Evolutionary conservation across 2,329 filamentous ascomycete genomes (phyloP).

Genomic region (Boeremia exigua): DNA sequence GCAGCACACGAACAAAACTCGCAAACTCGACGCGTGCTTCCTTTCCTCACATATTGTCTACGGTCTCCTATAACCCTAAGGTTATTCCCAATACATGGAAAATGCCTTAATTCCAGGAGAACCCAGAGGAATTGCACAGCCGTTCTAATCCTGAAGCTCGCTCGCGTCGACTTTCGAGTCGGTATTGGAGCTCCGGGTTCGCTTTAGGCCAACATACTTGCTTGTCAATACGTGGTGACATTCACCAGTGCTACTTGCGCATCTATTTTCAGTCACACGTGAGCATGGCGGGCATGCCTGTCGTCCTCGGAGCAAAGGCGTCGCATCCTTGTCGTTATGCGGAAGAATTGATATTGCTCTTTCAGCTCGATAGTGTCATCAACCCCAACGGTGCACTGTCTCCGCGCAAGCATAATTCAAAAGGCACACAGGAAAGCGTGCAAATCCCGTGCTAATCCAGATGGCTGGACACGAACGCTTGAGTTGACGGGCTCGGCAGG

Average conservation of each 20-base stretch:
- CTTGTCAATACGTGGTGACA: conserved; percentile 7
- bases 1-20: conserved; percentile 12
- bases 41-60: conserved; percentile 39
- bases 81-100: conserved; percentile 36
- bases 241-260: background rate
- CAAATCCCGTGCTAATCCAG: conserved; percentile 9
- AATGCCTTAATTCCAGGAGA: conserved; percentile 37
- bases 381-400: background rate
- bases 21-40: conserved; percentile 12
- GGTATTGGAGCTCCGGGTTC: conserved; percentile 48
- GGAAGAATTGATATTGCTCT: background rate
- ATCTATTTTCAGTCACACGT: conserved; percentile 4
- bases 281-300: conserved; percentile 1
- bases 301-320: conserved; percentile 12
- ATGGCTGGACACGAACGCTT: conserved; percentile 13
- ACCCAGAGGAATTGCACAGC: conserved; percentile 47
- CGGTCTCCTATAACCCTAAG: conserved; percentile 37
- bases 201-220: conserved; percentile 49
- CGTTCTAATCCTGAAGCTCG: conserved; percentile 50
- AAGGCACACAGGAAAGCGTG: conserved; percentile 1
- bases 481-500: conserved; percentile 4
- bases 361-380: background rate
- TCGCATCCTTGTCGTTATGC: background rate
- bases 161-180: conserved; percentile 41
- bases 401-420: conserved; percentile 5